Evolutionary conservation across 768 basidiomycete genomes (phyloP).

Genomic region (Tricholoma saponaceum): DNA sequence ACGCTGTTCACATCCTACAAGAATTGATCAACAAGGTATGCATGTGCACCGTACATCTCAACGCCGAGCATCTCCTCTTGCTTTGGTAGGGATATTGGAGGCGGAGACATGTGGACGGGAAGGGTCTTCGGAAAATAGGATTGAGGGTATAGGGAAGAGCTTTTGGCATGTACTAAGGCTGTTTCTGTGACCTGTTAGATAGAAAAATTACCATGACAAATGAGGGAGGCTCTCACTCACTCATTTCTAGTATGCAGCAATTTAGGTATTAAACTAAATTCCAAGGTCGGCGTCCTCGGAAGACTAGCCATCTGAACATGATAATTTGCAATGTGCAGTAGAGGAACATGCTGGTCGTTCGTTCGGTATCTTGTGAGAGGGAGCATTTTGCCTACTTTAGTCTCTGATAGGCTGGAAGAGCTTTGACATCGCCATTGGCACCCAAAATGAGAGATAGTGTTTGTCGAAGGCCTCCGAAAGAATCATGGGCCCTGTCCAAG

Average conservation of each 20-base stretch:
- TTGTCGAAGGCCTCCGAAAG: too few relatives aligned
- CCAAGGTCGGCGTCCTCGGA: conserved; percentile 34
- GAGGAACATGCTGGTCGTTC: conserved; percentile 25
- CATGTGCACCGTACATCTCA: conserved; percentile 44
- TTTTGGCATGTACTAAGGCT: conserved; percentile 29
- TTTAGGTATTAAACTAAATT: conserved; percentile 40
- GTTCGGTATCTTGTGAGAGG: conserved; percentile 40
- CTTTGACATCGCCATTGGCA: not conserved
- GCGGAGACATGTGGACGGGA: conserved; percentile 28
- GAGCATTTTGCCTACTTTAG: conserved; percentile 29
- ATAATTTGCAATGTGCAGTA: conserved; percentile 23
- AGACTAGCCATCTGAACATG: conserved; percentile 22
- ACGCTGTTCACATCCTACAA: conserved; percentile 28
- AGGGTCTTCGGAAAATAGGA: conserved; percentile 24
- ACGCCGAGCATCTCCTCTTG: conserved; percentile 31
- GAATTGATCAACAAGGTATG: conserved; percentile 59
- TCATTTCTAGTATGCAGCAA: conserved; percentile 41
- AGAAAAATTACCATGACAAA: not conserved
- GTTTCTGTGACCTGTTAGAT: conserved; percentile 6
- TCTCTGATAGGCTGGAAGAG: conserved; percentile 38
- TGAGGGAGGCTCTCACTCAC: conserved; percentile 17
- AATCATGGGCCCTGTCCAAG: too few relatives aligned
- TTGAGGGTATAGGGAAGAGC: conserved; percentile 41
- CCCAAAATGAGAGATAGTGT: not conserved
- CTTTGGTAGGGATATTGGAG: conserved; percentile 23